Evolutionary conservation across 495 filamentous ascomycete genomes (phyloP), one percentile per base, ranked within the genome.

Genomic region (Penicillium argentinense): DNA sequence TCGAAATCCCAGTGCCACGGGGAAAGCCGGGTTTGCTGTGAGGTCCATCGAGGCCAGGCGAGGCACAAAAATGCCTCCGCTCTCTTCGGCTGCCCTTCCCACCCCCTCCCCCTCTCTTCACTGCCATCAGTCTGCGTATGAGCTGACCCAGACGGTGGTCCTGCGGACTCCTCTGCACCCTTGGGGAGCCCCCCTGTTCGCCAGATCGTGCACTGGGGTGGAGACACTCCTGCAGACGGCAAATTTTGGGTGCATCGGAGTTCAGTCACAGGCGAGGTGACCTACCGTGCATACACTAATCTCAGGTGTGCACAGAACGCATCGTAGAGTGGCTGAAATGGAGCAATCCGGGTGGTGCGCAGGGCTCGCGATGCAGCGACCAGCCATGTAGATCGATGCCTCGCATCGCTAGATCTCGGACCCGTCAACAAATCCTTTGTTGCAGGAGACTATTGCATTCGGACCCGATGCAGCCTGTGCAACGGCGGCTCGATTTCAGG

Each of bases 251-350:
- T 32, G 49, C 23, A 44, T 48, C 36, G 37, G 32, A 37, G 40
- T 52, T 48, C 45, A 32, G 40, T 36, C 42, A 40, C 45, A 54
- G 50, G 33, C 42, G 45, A 59, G 40, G 56, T 60, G 59, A 63
- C 59, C 53, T 63, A 60, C 53, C 59, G 44, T 62, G 56, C 56
- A 60, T 57, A 36, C 51, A 47, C 53, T 57, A 52, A 54, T 60
- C 53, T 52, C 47, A 48, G 43, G 48, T 43, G 48, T 45, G 47
- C 56, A 59, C 45, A 39, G 47, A 47, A 57, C 50, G 42, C 53
- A 57, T 61, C 57, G 45, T 47, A 39, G 38, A 32, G 56, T 62
- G 56, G 56, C 59, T 63, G 59, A 55, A 60, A 52, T 51, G 27
- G 33, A 51, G 51, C 38, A 50, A 56, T 53, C 56, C 47, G 52